Percentiles rank a stretch among this genome's conserved stretches.
phyloP scores from a whole-genome alignment of 108 stramenopile genomes.

The Discostella stelligeroides region DNA sequence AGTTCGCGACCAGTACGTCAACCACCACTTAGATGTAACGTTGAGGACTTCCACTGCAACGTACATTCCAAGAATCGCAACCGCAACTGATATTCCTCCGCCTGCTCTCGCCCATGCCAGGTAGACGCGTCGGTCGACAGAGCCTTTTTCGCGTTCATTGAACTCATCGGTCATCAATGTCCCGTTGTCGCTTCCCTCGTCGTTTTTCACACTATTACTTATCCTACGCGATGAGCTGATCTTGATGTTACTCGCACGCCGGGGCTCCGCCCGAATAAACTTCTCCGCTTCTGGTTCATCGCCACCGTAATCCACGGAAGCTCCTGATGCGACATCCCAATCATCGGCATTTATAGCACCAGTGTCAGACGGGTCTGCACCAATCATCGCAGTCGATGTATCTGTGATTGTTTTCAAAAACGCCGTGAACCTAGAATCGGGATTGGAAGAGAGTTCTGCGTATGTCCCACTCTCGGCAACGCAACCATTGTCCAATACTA shows the following conservation, averaged over 20 bases:
- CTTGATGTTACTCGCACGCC: constrained; percentile 7
- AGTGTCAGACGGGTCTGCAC: neutral
- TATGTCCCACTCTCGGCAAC: constrained; percentile 86
- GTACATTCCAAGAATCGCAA: constrained; percentile 64
- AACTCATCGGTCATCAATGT: constrained; percentile 51
- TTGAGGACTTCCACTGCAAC: constrained; percentile 48
- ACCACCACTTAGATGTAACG: constrained; percentile 77
- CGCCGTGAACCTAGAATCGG: constrained; percentile 56
- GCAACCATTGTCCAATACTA: constrained; percentile 78
- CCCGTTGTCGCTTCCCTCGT: constrained; percentile 10
- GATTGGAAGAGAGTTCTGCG: constrained; percentile 57
- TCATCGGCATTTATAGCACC: constrained; percentile 1
- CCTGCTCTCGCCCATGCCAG: constrained; percentile 74
- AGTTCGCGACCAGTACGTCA: constrained; percentile 63
- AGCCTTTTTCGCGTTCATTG: constrained; percentile 56
- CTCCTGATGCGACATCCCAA: constrained; percentile 24
- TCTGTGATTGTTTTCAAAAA: constrained; percentile 66
- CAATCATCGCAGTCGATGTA: constrained; percentile 32
- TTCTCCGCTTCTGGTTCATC: constrained; percentile 41
- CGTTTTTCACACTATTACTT: constrained; percentile 1
- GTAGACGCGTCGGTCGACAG: constrained; percentile 69
- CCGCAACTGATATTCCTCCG: constrained; percentile 65
- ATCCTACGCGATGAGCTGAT: neutral
- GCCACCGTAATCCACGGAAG: constrained; percentile 19
- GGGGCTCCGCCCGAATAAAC: constrained; percentile 12